Evolutionary conservation across 768 basidiomycete species (phyloP).

Genomic region (Leccinum obscurum): DNA sequence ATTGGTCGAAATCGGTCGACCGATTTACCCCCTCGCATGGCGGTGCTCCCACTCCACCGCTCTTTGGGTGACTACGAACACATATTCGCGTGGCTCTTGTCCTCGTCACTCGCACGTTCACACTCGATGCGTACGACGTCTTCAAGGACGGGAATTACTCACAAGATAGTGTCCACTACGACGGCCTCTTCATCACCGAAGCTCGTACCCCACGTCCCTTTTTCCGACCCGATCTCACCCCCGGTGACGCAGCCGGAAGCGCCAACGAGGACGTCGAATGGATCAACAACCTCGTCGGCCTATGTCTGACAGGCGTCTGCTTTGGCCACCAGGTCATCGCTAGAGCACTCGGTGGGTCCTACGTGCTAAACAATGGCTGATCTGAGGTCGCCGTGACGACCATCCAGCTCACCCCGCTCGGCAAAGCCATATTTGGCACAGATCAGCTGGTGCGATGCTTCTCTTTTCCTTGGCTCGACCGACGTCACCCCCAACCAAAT

Average conservation of each 20-base stretch:
- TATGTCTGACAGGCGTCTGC: constrained; percentile 74
- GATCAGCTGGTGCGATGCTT: constrained; percentile 38
- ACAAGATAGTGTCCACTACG: constrained; percentile 48
- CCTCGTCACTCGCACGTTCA: constrained; percentile 39
- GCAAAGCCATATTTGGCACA: constrained; percentile 64
- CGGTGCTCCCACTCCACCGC: too few relatives aligned
- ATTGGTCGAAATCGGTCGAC: too few relatives aligned
- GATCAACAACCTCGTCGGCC: constrained; percentile 64
- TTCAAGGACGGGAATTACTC: constrained; percentile 57
- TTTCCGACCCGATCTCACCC: background rate
- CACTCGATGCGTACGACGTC: constrained; percentile 69
- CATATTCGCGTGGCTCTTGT: constrained; percentile 52
- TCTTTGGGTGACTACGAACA: constrained; percentile 9
- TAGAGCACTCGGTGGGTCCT: constrained; percentile 71
- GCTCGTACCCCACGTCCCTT: constrained; percentile 52
- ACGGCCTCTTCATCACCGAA: constrained; percentile 78
- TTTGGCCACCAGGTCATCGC: constrained; percentile 89
- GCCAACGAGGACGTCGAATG: constrained; percentile 78
- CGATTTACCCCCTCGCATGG: too few relatives aligned
- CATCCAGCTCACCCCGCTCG: constrained; percentile 66
- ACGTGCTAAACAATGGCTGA: constrained; percentile 58
- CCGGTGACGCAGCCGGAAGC: constrained; percentile 53
- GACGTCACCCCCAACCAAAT: too few relatives aligned
- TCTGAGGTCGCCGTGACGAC: constrained; percentile 86
- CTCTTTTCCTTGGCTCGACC: background rate